phyloP scores from a whole-genome alignment of 2,329 filamentous ascomycete species.

The Nothopassalora personata region DNA sequence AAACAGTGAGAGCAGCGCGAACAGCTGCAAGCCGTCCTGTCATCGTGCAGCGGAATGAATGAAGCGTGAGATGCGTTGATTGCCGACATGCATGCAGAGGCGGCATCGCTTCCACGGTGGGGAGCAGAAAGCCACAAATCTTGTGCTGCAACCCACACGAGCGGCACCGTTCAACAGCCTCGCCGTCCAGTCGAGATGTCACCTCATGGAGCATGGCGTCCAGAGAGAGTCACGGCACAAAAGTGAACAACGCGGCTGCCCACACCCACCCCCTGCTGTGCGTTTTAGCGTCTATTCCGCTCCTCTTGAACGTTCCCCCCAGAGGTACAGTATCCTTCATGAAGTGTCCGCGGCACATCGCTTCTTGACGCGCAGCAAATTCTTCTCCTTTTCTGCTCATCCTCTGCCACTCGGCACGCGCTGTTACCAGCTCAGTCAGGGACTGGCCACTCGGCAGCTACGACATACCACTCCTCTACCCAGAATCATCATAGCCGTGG shows the following conservation, averaged over 20 bases:
- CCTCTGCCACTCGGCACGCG: neutral
- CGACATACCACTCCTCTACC: neutral
- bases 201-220: neutral
- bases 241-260: neutral
- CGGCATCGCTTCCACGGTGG: conserved; percentile 4
- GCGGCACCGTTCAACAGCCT: conserved; percentile 3
- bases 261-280: neutral
- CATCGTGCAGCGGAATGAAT: conserved; percentile 1
- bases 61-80: conserved; percentile 1
- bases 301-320: neutral
- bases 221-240: neutral
- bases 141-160: conserved; percentile 3
- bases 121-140: conserved; percentile 5
- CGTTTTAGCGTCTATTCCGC: neutral
- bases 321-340: neutral
- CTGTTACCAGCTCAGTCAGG: neutral
- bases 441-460: neutral
- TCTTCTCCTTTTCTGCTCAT: neutral
- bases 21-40: conserved; percentile 5
- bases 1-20: neutral
- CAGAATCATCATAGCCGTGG: neutral
- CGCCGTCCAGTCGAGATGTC: neutral
- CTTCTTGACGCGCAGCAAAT: neutral
- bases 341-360: neutral
- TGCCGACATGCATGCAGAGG: conserved; percentile 7